Conservation (phyloP, 495 filamentous ascomycete species). For the Aspergillus nidulans region DNA sequence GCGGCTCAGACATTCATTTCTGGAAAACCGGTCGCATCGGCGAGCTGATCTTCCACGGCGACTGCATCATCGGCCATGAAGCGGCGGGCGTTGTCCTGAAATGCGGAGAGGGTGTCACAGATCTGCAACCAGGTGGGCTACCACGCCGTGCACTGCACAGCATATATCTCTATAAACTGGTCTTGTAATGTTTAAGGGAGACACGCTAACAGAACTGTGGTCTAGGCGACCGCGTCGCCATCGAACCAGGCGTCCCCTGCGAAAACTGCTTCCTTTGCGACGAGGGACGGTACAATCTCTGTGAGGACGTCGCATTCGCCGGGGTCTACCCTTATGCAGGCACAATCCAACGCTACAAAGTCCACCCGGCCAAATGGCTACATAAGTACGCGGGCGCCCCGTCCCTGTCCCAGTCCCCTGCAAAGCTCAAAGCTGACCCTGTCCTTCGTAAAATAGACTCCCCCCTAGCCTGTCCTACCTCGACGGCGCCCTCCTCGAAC, state of each 20-base stretch:
- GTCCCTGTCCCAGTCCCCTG: not conserved
- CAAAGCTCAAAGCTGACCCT: not conserved
- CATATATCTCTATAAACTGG: too few species aligned
- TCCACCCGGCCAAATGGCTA: constrained; percentile 58
- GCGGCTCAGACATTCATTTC: constrained; percentile 68
- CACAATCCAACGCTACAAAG: constrained; percentile 54
- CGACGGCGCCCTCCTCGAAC: constrained; percentile 70
- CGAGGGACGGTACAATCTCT: constrained; percentile 74
- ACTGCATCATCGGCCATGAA: constrained; percentile 76
- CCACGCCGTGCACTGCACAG: too few species aligned
- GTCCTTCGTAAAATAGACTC: constrained; percentile 29
- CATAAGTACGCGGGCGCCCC: constrained; percentile 39
- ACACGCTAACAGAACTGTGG: not conserved
- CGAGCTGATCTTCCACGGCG: constrained; percentile 60
- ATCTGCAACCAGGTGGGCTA: constrained; percentile 29
- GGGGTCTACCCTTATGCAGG: constrained; percentile 57
- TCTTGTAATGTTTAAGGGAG: too few species aligned
- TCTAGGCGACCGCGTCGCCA: constrained; percentile 68
- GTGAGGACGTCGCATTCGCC: constrained; percentile 64
- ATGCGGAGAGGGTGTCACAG: constrained; percentile 47
- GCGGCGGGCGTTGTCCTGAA: constrained; percentile 63
- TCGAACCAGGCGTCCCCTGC: constrained; percentile 73
- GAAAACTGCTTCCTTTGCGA: constrained; percentile 58
- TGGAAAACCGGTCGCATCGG: constrained; percentile 77
- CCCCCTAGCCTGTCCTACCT: constrained; percentile 57